A percentile compares a stretch with the other conserved stretches of the same genome.
Conservation (phyloP, 345 rosid species). For the Geranium rotundifolium region DNA sequence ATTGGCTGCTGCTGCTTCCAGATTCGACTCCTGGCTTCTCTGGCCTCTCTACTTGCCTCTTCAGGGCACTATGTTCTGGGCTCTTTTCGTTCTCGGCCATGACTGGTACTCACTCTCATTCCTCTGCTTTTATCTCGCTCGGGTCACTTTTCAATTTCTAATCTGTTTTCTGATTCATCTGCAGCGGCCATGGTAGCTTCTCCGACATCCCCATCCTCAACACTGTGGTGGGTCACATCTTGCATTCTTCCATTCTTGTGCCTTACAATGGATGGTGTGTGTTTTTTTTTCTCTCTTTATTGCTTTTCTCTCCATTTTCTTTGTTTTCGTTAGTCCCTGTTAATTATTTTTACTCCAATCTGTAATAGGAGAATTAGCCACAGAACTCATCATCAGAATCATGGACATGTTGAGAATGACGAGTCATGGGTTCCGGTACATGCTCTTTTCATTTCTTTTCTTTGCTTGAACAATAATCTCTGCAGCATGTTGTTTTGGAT, state of each 20-base stretch:
- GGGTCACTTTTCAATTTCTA: background rate
- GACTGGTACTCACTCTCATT: constrained; percentile 44
- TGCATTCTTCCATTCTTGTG: constrained; percentile 83
- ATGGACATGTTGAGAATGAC: constrained; percentile 89
- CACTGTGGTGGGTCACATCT: constrained; percentile 69
- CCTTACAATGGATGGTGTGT: constrained; percentile 95
- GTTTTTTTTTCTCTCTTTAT: too few species aligned
- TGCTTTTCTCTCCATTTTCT: too few species aligned
- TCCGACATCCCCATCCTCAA: constrained; percentile 58
- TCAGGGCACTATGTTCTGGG: constrained; percentile 99
- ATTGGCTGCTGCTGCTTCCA: constrained; percentile 65
- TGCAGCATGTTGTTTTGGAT: too few species aligned
- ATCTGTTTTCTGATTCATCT: constrained; percentile 1
- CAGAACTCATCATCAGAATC: constrained; percentile 92
- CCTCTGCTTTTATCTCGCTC: background rate
- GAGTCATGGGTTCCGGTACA: constrained; percentile 90
- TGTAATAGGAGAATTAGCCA: constrained; percentile 81
- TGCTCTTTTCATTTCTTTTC: background rate
- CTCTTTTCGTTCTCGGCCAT: constrained; percentile 91
- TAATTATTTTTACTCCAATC: too few species aligned
- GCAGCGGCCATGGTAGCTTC: constrained; percentile 97
- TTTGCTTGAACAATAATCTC: too few species aligned
- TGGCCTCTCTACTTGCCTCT: constrained; percentile 91
- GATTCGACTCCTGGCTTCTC: constrained; percentile 52
- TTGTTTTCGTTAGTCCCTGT: background rate